Evolutionary conservation across 352 stramenopile genomes (phyloP).

Genomic region (Aphanomyces invadans): DNA sequence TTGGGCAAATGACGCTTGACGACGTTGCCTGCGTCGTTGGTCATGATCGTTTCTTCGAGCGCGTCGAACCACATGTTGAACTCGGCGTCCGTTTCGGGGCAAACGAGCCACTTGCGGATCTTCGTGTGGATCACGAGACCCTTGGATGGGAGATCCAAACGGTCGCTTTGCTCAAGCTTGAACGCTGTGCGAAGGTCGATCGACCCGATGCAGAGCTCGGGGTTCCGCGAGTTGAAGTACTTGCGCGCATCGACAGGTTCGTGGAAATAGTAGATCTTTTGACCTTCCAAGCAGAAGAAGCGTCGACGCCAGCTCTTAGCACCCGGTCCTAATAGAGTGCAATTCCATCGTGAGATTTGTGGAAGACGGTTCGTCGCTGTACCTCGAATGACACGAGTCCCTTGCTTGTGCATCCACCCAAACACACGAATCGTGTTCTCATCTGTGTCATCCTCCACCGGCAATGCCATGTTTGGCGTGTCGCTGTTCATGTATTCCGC

Average conservation of each 20-base stretch:
- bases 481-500: neutral
- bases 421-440: constrained; percentile 55
- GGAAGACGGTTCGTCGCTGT: neutral
- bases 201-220: constrained; percentile 62
- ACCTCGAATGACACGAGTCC: constrained; percentile 68
- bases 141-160: constrained; percentile 52
- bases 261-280: constrained; percentile 85
- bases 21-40: constrained; percentile 53
- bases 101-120: constrained; percentile 64
- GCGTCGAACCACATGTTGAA: constrained; percentile 80
- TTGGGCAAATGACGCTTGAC: constrained; percentile 74
- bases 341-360: neutral
- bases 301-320: constrained; percentile 74
- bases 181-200: constrained; percentile 70
- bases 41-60: constrained; percentile 71
- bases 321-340: constrained; percentile 34
- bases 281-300: constrained; percentile 75
- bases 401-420: constrained; percentile 82
- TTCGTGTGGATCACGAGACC: constrained; percentile 72
- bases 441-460: neutral
- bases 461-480: neutral
- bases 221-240: constrained; percentile 77
- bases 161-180: constrained; percentile 68
- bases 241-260: constrained; percentile 74
- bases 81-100: constrained; percentile 69